phyloP scores from a whole-genome alignment of 2,329 filamentous ascomycete species.

The Epichloe typhina region DNA sequence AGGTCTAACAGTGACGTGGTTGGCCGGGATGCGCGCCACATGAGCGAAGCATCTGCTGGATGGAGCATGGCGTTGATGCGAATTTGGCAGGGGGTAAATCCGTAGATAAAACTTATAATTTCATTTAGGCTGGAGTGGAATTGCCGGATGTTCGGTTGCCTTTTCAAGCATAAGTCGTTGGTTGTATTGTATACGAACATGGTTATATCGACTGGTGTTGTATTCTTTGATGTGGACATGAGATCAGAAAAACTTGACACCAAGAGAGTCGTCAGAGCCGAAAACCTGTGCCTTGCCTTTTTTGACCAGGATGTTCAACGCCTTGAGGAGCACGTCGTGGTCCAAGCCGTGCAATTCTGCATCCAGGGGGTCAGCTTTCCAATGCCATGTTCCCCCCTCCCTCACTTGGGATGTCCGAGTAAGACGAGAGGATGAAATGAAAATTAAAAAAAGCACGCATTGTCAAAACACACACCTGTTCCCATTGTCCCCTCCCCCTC shows the following conservation, averaged over 20 bases:
- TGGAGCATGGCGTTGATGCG: constrained; percentile 1
- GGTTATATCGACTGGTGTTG: neutral
- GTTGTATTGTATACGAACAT: neutral
- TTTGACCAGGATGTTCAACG: constrained; percentile 72
- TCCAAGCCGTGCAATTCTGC: constrained; percentile 84
- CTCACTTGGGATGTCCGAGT: neutral
- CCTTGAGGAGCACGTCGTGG: constrained; percentile 63
- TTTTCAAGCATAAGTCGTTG: neutral
- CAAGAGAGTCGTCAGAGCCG: constrained; percentile 73
- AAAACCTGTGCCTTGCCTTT: constrained; percentile 89
- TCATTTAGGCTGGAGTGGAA: neutral
- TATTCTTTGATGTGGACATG: neutral
- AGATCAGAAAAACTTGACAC: constrained; percentile 88
- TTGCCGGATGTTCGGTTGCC: neutral
- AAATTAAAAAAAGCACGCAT: too few species aligned
- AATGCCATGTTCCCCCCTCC: too few species aligned
- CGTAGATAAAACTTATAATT: neutral
- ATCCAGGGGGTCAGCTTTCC: neutral
- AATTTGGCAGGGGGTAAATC: neutral
- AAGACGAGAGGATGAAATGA: too few species aligned
- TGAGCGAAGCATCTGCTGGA: constrained; percentile 10
- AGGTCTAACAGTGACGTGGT: constrained; percentile 9
- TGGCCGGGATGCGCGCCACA: constrained; percentile 1
- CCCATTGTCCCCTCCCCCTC: constrained; percentile 68
- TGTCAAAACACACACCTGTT: constrained; percentile 35